phyloP scores from a whole-genome alignment of 2,329 filamentous ascomycete genomes.

The Aspergillus ibericus region DNA sequence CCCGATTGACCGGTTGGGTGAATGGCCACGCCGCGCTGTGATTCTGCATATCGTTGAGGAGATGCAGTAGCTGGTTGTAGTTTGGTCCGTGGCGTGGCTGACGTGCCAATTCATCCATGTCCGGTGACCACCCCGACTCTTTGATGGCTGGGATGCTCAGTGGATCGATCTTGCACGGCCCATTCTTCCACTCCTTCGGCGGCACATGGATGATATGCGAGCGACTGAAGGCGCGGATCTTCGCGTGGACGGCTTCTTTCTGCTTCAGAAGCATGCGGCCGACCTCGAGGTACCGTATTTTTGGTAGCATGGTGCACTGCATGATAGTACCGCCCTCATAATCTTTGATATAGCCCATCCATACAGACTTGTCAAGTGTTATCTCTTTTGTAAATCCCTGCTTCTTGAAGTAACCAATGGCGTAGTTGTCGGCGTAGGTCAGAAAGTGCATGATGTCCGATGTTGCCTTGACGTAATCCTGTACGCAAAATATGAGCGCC shows the following conservation, averaged over 20 bases:
- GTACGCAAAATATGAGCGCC: not conserved
- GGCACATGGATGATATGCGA: slow-evolving; percentile 84
- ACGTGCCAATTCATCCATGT: slow-evolving; percentile 95
- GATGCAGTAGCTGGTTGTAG: slow-evolving; percentile 87
- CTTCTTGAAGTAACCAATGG: slow-evolving; percentile 98
- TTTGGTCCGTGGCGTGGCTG: slow-evolving; percentile 95
- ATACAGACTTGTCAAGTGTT: slow-evolving; percentile 80
- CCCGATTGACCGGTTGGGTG: slow-evolving; percentile 85
- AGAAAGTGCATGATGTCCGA: slow-evolving; percentile 98
- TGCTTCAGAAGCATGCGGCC: slow-evolving; percentile 95
- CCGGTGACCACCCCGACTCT: slow-evolving; percentile 89
- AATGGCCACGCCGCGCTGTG: slow-evolving; percentile 94
- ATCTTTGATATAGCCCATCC: slow-evolving; percentile 99
- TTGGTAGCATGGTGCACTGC: slow-evolving; percentile 97
- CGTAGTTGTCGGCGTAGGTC: slow-evolving; percentile 98
- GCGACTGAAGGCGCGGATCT: slow-evolving; percentile 87
- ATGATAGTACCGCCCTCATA: slow-evolving; percentile 99
- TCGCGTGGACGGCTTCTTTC: slow-evolving; percentile 91
- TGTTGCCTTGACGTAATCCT: slow-evolving; percentile 93
- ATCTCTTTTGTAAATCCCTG: slow-evolving; percentile 99
- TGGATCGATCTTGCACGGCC: slow-evolving; percentile 74
- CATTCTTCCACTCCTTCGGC: slow-evolving; percentile 81
- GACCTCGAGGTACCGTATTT: slow-evolving; percentile 88
- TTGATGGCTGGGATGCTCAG: slow-evolving; percentile 85
- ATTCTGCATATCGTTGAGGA: slow-evolving; percentile 94